Conservation (phyloP, 768 basidiomycete genomes). For the Megacollybia marginata region DNA sequence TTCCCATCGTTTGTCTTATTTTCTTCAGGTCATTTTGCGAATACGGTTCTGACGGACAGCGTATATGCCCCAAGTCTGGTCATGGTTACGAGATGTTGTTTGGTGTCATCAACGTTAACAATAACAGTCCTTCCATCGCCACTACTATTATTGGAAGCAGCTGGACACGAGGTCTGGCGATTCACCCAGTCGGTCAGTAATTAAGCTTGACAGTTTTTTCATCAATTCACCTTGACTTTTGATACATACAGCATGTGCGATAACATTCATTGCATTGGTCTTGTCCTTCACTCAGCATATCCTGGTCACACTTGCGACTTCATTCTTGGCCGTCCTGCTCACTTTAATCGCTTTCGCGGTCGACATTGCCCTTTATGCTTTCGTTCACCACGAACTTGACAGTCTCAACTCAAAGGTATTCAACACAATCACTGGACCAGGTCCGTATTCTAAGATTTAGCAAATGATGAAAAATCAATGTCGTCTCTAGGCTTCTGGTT, state of each 20-base stretch:
- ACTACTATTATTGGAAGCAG: slow-evolving; percentile 33
- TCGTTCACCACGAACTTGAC: slow-evolving; percentile 49
- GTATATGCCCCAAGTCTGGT: slow-evolving; percentile 43
- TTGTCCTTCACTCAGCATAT: slow-evolving; percentile 41
- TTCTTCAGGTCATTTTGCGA: slow-evolving; percentile 53
- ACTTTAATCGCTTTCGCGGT: slow-evolving; percentile 69
- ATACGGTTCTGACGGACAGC: slow-evolving; percentile 30
- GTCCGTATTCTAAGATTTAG: slow-evolving; percentile 28
- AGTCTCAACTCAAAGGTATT: slow-evolving; percentile 36
- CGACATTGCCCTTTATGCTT: slow-evolving; percentile 67
- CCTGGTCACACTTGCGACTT: slow-evolving; percentile 42
- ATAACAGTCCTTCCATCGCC: slow-evolving; percentile 21
- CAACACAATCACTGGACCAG: slow-evolving; percentile 52
- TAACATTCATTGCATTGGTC: slow-evolving; percentile 52
- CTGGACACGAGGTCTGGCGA: slow-evolving; percentile 69
- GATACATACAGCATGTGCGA: slow-evolving; percentile 32
- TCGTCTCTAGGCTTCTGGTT: slow-evolving; percentile 60
- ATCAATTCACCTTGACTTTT: not conserved
- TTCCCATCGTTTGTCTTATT: not conserved
- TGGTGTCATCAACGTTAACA: slow-evolving; percentile 22
- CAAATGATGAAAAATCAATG: not conserved
- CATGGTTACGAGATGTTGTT: slow-evolving; percentile 49
- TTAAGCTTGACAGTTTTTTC: not conserved
- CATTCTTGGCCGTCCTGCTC: slow-evolving; percentile 64
- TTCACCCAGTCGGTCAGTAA: slow-evolving; percentile 67